Evolutionary conservation across 2,329 filamentous ascomycete genomes (phyloP).

Genomic region (Phyllosticta citriasiana): DNA sequence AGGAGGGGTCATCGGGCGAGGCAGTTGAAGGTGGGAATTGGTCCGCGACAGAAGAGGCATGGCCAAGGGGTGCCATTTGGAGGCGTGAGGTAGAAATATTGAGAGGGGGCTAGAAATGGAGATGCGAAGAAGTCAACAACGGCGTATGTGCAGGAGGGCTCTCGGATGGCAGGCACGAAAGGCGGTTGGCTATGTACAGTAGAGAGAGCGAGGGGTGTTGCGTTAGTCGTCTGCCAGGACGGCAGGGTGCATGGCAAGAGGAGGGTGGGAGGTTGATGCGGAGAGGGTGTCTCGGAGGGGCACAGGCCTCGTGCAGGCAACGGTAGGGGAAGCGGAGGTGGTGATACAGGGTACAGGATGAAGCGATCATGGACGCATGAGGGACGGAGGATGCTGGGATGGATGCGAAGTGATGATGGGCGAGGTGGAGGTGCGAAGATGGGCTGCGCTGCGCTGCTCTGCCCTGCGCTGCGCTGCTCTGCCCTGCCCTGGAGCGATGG

Average conservation of each 20-base stretch:
- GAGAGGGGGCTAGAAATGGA: slow-evolving; percentile 5
- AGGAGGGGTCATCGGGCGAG: neutral
- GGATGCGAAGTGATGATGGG: too few relatives aligned
- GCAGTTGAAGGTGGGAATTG: neutral
- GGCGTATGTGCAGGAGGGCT: slow-evolving; percentile 9
- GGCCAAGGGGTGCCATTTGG: slow-evolving; percentile 4
- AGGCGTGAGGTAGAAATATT: neutral
- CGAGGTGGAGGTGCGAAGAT: neutral
- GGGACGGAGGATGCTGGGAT: neutral
- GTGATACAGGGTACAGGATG: slow-evolving; percentile 1
- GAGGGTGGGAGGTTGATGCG: slow-evolving; percentile 3
- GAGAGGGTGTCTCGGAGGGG: slow-evolving; percentile 7
- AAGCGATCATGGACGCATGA: neutral
- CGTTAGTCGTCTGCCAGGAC: slow-evolving; percentile 8
- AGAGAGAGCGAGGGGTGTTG: slow-evolving; percentile 1
- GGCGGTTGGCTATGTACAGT: slow-evolving; percentile 8
- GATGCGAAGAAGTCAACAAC: slow-evolving; percentile 10
- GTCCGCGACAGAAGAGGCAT: neutral
- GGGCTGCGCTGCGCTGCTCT: too few relatives aligned
- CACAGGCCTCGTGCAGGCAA: neutral
- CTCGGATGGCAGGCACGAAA: slow-evolving; percentile 3
- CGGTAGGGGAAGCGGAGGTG: neutral
- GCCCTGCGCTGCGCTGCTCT: too few relatives aligned
- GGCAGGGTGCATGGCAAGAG: slow-evolving; percentile 10
- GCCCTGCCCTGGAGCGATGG: too few relatives aligned